A percentile compares a stretch with the other conserved stretches of the same genome.
phyloP scores from a whole-genome alignment of 23 red algal species.

The Chondrus crispus region DNA sequence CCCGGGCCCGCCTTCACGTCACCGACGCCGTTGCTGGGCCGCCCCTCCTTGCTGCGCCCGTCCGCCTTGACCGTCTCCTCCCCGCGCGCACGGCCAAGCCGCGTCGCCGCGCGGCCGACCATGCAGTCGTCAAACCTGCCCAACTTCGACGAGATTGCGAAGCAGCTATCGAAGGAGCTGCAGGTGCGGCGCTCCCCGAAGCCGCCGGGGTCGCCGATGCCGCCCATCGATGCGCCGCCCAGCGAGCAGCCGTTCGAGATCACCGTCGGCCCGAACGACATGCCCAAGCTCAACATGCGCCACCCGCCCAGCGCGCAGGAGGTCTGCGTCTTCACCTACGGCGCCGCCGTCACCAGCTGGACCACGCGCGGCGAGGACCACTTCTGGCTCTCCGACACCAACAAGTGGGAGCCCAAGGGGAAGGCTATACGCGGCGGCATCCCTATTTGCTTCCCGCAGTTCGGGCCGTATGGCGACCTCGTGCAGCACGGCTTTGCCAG shows the following conservation, averaged over 20 bases:
- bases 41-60: neutral
- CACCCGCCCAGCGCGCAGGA: conserved; percentile 49
- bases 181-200: conserved; percentile 3
- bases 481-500: conserved; percentile 97
- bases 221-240: conserved; percentile 38
- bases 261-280: conserved; percentile 42
- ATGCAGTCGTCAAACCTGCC: conserved; percentile 4
- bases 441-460: conserved; percentile 99
- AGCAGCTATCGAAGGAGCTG: conserved; percentile 53
- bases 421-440: conserved; percentile 82
- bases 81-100: neutral
- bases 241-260: conserved; percentile 46
- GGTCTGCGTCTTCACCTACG: conserved; percentile 65
- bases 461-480: conserved; percentile 86
- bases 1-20: neutral
- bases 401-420: conserved; percentile 53
- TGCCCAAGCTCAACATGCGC: conserved; percentile 54
- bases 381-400: conserved; percentile 74
- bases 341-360: conserved; percentile 83
- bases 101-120: neutral
- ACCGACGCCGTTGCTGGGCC: neutral
- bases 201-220: neutral
- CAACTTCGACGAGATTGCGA: conserved; percentile 69
- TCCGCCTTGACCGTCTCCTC: neutral
- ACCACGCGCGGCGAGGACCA: conserved; percentile 61